Evolutionary conservation across 371 early-diverging fungal genomes (phyloP).

Genomic region (Phascolomyces articulosus): DNA sequence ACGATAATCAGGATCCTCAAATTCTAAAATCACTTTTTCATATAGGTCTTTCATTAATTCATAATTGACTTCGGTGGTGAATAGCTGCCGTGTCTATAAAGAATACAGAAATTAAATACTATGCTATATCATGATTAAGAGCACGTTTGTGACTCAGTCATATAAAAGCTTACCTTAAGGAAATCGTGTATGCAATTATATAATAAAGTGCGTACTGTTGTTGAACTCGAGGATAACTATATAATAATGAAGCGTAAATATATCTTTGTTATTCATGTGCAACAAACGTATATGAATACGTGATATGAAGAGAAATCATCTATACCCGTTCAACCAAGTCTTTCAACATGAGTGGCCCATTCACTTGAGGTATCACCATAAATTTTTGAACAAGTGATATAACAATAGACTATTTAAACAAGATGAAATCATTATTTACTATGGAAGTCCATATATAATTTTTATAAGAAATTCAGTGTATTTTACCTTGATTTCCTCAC

Average conservation of each 20-base stretch:
- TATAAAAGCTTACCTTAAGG: conserved; percentile 1
- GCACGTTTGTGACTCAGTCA: background rate
- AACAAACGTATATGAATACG: too few species aligned
- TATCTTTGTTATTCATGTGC: too few species aligned
- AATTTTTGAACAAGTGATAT: background rate
- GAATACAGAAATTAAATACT: background rate
- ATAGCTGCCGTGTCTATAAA: conserved; percentile 29
- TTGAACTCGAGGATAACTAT: background rate
- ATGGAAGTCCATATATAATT: background rate
- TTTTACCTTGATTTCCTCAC: background rate
- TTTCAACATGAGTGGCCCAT: conserved; percentile 14
- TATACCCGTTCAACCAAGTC: conserved; percentile 22
- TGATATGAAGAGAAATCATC: background rate
- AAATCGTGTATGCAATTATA: conserved; percentile 1
- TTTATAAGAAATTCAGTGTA: background rate
- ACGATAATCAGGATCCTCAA: conserved; percentile 55
- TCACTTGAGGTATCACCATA: conserved; percentile 20
- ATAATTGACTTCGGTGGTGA: conserved; percentile 20
- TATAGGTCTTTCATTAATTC: conserved; percentile 29
- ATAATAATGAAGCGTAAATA: too few species aligned
- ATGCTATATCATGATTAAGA: background rate
- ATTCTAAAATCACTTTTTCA: conserved; percentile 32
- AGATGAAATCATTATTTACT: too few species aligned
- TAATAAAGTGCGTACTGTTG: background rate
- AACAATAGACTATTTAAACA: background rate